Percentiles rank a stretch among this genome's conserved stretches.
Evolutionary conservation across 2,329 filamentous ascomycete genomes (phyloP).

Genomic region (Aspergillus jensenii): DNA sequence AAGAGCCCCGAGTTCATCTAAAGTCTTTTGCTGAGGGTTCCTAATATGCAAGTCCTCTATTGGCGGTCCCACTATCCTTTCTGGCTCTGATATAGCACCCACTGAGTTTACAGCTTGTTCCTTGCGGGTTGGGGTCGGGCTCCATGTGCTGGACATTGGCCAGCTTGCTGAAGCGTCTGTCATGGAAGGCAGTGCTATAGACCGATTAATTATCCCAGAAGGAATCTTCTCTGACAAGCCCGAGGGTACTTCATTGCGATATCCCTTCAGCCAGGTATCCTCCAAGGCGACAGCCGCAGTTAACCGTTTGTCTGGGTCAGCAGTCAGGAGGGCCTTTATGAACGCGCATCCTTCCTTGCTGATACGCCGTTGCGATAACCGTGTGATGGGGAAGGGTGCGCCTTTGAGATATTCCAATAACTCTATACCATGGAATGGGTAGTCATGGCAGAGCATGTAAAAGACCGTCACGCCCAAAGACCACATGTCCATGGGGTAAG

Average conservation of each 20-base stretch:
- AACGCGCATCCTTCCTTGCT: background rate
- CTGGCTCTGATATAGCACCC: too few relatives aligned
- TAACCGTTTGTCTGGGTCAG: background rate
- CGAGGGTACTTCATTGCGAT: too few relatives aligned
- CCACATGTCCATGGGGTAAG: constrained; percentile 1
- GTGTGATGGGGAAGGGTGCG: background rate
- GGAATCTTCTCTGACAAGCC: too few relatives aligned
- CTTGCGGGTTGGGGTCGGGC: accelerated
- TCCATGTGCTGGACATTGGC: too few relatives aligned
- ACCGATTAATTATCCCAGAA: too few relatives aligned
- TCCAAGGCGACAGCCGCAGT: background rate
- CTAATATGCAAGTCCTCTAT: too few relatives aligned
- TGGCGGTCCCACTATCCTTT: too few relatives aligned
- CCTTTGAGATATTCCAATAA: background rate
- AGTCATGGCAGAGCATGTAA: background rate
- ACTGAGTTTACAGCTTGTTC: too few relatives aligned
- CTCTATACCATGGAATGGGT: background rate
- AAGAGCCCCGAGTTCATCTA: too few relatives aligned
- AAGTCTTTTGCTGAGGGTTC: too few relatives aligned
- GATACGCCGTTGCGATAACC: background rate
- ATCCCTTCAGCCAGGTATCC: background rate
- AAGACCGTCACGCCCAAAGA: background rate
- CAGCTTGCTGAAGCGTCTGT: too few relatives aligned
- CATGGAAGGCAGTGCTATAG: too few relatives aligned
- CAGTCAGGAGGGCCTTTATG: background rate